Percentiles rank a stretch among this genome's conserved stretches.
Conservation (phyloP, 441 rosid species). For the Metrosideros polymorpha region DNA sequence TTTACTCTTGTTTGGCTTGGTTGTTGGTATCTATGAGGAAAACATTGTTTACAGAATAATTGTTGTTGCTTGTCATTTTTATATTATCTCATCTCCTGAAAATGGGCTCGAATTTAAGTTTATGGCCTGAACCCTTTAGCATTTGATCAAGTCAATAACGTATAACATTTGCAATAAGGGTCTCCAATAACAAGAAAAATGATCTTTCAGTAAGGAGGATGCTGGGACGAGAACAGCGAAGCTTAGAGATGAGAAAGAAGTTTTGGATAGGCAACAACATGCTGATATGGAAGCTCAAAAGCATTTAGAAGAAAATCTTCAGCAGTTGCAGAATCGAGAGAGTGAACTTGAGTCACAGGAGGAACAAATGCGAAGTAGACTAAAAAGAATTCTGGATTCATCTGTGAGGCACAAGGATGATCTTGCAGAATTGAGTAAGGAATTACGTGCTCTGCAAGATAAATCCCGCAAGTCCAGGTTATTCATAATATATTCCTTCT, state of each 20-base stretch:
- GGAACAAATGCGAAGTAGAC: conserved; percentile 65
- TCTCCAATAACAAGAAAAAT: background rate
- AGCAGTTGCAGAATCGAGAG: conserved; percentile 75
- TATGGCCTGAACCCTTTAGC: background rate
- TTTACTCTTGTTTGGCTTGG: background rate
- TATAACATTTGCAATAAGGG: background rate
- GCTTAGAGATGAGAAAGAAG: conserved; percentile 96
- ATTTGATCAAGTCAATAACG: background rate
- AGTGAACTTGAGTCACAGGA: conserved; percentile 71
- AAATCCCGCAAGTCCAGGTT: conserved; percentile 76
- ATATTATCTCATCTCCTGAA: background rate
- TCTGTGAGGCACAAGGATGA: conserved; percentile 60
- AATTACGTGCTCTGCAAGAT: conserved; percentile 68
- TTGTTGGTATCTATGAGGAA: background rate
- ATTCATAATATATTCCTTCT: background rate
- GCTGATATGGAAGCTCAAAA: conserved; percentile 85
- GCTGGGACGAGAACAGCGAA: conserved; percentile 91
- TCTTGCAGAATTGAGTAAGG: conserved; percentile 45
- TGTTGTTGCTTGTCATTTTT: background rate
- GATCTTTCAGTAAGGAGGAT: conserved; percentile 75
- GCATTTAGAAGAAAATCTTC: conserved; percentile 94
- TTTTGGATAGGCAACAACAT: conserved; percentile 90
- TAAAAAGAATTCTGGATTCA: conserved; percentile 50
- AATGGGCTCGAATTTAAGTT: background rate
- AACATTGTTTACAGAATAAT: background rate